A percentile compares a stretch with the other conserved stretches of the same genome.
Evolutionary conservation across 1,139 yeast genomes (phyloP).

Genomic region (Zygosaccharomyces sapae): DNA sequence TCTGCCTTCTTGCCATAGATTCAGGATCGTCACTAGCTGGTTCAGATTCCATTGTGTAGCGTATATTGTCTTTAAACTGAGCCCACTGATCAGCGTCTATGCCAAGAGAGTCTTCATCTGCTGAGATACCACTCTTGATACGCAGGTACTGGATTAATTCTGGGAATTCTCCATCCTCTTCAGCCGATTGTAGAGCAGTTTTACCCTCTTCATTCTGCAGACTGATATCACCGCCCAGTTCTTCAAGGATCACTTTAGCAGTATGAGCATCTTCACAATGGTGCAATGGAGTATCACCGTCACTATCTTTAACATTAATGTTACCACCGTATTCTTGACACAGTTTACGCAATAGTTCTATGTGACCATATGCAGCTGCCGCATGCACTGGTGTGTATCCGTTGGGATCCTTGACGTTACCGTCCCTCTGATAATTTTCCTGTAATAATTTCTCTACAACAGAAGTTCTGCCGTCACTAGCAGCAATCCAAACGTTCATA

Average conservation of each 20-base stretch:
- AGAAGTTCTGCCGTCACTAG: constrained; percentile 72
- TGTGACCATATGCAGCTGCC: constrained; percentile 88
- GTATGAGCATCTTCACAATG: constrained; percentile 70
- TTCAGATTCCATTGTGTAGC: constrained; percentile 53
- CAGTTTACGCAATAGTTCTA: constrained; percentile 58
- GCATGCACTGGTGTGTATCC: constrained; percentile 98
- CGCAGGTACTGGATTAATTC: constrained; percentile 66
- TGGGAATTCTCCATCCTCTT: constrained; percentile 83
- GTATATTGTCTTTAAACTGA: constrained; percentile 42
- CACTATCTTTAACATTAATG: constrained; percentile 73
- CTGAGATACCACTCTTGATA: constrained; percentile 42
- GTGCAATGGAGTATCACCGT: constrained; percentile 94
- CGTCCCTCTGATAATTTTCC: constrained; percentile 47
- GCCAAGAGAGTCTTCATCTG: constrained; percentile 39
- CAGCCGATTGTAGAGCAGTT: constrained; percentile 63
- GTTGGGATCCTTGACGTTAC: constrained; percentile 79
- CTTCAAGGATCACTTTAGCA: constrained; percentile 63
- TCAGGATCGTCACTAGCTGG: constrained; percentile 40
- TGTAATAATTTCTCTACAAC: constrained; percentile 53
- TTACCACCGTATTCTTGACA: constrained; percentile 63
- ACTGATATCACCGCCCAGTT: constrained; percentile 60
- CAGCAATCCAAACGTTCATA: constrained; percentile 88
- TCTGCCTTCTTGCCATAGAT: constrained; percentile 54
- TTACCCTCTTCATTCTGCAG: constrained; percentile 66
- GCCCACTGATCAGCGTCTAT: constrained; percentile 44